A percentile compares a stretch with the other conserved stretches of the same genome.
Conservation (phyloP, 371 early-diverging fungal species). For the Ordospora colligata region DNA sequence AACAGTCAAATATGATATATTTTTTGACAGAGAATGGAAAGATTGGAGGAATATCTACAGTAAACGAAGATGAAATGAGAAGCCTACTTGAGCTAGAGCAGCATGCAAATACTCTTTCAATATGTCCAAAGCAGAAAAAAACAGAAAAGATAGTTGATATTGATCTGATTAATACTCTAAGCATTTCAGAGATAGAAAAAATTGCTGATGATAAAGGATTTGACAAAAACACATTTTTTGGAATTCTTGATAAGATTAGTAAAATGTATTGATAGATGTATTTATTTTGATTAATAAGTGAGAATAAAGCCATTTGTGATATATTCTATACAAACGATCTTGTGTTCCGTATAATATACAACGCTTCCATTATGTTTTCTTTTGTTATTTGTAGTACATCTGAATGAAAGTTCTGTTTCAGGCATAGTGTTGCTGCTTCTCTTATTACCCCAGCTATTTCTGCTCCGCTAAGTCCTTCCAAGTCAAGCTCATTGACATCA, state of each 20-base stretch:
- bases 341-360: not conserved
- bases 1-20: not conserved
- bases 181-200: not conserved
- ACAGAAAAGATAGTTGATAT: not conserved
- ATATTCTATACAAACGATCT: not conserved
- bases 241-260: not conserved
- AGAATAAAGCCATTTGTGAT: not conserved
- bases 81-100: not conserved
- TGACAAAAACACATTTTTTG: not conserved
- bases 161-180: not conserved
- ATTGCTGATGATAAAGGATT: not conserved
- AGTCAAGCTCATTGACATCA: constrained; percentile 31
- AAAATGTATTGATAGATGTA: not conserved
- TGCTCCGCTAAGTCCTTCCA: constrained; percentile 59
- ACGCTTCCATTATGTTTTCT: not conserved
- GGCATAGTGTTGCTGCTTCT: constrained; percentile 52
- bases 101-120: not conserved
- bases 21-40: not conserved
- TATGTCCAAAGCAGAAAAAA: not conserved
- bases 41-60: not conserved
- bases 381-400: not conserved
- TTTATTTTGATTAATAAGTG: no score
- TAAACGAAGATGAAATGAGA: not conserved
- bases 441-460: constrained; percentile 57
- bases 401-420: constrained; percentile 49